Conservation (phyloP, 192 early-diverging fungal species). For the Allomyces javanicus region DNA sequence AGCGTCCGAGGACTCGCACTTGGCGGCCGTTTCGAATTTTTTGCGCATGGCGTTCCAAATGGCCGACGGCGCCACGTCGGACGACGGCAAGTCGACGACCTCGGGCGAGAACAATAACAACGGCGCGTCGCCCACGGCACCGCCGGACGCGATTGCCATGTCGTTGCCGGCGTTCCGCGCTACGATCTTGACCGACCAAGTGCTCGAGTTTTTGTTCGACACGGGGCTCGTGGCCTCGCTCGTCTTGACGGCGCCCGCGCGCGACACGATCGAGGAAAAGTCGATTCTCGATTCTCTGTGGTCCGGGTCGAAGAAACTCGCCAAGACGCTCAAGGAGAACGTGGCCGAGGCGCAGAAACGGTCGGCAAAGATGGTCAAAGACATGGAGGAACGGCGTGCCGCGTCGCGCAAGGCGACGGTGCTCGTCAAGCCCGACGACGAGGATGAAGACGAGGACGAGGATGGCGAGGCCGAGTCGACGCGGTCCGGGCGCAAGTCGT, state of each 20-base stretch:
- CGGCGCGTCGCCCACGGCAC: background rate
- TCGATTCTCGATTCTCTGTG: background rate
- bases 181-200: background rate
- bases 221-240: background rate
- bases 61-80: slow-evolving; percentile 7
- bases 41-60: slow-evolving; percentile 42
- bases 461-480: background rate
- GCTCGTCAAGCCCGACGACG: background rate
- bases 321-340: background rate
- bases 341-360: background rate
- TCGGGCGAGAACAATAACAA: no score
- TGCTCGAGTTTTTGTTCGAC: background rate
- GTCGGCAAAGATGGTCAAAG: background rate
- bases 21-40: slow-evolving; percentile 35
- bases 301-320: background rate
- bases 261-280: background rate
- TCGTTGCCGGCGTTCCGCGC: background rate
- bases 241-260: background rate
- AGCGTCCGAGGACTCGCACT: slow-evolving; percentile 22
- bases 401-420: background rate
- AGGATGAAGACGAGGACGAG: background rate
- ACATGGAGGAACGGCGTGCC: background rate
- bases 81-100: no score
- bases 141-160: background rate
- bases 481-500: background rate